Conservation (phyloP, 2,329 filamentous ascomycete genomes). For the Colletotrichum acutatum region DNA sequence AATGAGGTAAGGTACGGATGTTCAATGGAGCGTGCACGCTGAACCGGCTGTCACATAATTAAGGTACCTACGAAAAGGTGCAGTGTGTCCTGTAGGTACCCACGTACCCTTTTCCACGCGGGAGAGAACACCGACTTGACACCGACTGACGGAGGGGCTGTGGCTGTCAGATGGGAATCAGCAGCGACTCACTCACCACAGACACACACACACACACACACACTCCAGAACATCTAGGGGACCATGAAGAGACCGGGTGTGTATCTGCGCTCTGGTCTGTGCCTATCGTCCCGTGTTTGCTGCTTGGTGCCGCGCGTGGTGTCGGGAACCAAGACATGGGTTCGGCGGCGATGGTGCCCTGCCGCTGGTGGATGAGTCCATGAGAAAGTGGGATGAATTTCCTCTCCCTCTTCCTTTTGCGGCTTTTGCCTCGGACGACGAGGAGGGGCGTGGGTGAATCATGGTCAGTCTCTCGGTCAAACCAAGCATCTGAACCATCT, state of each 20-base stretch:
- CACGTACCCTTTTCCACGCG: neutral
- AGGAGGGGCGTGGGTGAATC: slow-evolving; percentile 22
- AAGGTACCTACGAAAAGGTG: neutral
- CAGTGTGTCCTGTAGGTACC: neutral
- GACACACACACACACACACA: too few species aligned
- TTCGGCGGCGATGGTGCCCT: slow-evolving; percentile 23
- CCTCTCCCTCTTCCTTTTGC: neutral
- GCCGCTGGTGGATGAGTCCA: slow-evolving; percentile 13
- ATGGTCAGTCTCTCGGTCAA: slow-evolving; percentile 33
- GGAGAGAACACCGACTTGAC: slow-evolving; percentile 27
- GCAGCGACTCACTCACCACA: neutral
- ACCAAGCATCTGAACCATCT: neutral
- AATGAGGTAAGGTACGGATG: slow-evolving; percentile 26
- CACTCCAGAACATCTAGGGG: too few species aligned
- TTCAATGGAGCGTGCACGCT: slow-evolving; percentile 11
- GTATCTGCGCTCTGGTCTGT: slow-evolving; percentile 7
- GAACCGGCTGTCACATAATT: neutral
- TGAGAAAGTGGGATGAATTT: slow-evolving; percentile 26
- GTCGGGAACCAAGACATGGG: slow-evolving; percentile 15
- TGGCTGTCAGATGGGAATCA: neutral
- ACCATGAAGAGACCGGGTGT: neutral
- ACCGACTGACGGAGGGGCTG: slow-evolving; percentile 1
- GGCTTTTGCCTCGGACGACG: neutral
- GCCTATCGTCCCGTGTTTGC: slow-evolving; percentile 2
- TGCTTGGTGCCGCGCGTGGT: neutral